Conservation (phyloP, 2,329 filamentous ascomycete genomes). For the Ophidiomyces ophidiicola region DNA sequence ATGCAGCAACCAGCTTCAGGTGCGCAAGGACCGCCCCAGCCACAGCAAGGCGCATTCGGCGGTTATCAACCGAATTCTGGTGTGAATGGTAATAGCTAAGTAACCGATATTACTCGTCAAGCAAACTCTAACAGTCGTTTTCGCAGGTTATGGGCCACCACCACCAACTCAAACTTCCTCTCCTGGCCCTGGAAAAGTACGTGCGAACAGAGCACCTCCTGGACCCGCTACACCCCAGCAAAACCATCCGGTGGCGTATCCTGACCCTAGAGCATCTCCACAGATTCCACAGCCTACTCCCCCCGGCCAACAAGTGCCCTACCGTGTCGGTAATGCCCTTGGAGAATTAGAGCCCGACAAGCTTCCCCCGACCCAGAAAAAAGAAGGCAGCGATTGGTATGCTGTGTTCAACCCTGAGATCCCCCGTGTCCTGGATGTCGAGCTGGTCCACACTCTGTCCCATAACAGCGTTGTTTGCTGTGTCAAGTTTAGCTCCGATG, state of each 20-base stretch:
- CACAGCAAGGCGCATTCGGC: constrained; percentile 58
- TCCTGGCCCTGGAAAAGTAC: constrained; percentile 67
- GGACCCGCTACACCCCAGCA: constrained; percentile 82
- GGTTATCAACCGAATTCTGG: constrained; percentile 52
- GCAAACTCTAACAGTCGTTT: constrained; percentile 35
- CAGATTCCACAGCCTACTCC: constrained; percentile 77
- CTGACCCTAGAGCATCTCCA: constrained; percentile 68
- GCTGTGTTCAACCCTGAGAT: constrained; percentile 92
- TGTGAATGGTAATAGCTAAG: constrained; percentile 42
- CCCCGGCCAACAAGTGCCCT: constrained; percentile 40
- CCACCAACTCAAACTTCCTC: constrained; percentile 75
- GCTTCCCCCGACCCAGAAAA: constrained; percentile 75
- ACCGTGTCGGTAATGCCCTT: constrained; percentile 54
- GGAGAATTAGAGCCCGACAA: constrained; percentile 80
- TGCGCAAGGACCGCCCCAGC: constrained; percentile 55
- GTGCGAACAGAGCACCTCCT: constrained; percentile 50
- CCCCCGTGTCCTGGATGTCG: constrained; percentile 79
- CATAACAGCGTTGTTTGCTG: constrained; percentile 98
- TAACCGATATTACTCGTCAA: not conserved
- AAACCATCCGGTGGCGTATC: constrained; percentile 74
- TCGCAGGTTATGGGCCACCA: constrained; percentile 62
- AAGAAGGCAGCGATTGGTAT: constrained; percentile 84
- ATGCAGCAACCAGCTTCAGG: constrained; percentile 47
- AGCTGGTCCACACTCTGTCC: constrained; percentile 79
- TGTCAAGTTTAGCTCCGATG: constrained; percentile 90